Base-by-base conservation (phyloP, 306 rosid species). In the Sindora glabra region DNA sequence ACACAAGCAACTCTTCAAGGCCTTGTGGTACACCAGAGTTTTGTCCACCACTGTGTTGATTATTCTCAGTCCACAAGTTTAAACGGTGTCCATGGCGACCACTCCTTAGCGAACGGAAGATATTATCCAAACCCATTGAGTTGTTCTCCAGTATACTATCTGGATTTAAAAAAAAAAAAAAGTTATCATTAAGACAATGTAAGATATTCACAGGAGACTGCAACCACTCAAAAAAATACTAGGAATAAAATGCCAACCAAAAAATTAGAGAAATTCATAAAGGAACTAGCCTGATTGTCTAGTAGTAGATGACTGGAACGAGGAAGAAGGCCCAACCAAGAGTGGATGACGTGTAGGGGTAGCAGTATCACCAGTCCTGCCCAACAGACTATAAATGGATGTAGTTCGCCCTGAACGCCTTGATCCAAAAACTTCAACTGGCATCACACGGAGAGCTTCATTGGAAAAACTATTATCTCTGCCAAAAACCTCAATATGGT, bases 341-440 rank as follows among this genome's bases (percentile, higher is more conserved):
- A 91, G 96, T 56, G 97, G 97, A 80, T 91, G 97, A 25, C 82
- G 78, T 21, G 89, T 77, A 54, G 96, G 91, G 37, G 87, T 73
- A 25, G 89, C 79, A 71, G 51, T 81, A 71, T 91, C 97, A 56
- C 96, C 90, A 15, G 80, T 74, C 69, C 97, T 83, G 22, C 97
- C 97, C 79, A 91, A 74, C 46, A 91, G 96, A 79, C 79, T 91
- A 80, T 91, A 91, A 56, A 91, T 91, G 58, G 97, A 91, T 58
- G 97, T 91, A 21, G 97, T 87, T 16, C 96, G 81, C 52, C 96
- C 97, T 40, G 88, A 89, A 59, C 97, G 89, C 64, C 97, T 91
- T 33, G 97, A 91, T 60, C 95, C 97, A 72, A 91, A 87, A 73
- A 83, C 94, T 76, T 91, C 97, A 60, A 91, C 87, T 8, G 97